Conservation (phyloP, 2,329 filamentous ascomycete genomes). For the Zasmidium cellare region DNA sequence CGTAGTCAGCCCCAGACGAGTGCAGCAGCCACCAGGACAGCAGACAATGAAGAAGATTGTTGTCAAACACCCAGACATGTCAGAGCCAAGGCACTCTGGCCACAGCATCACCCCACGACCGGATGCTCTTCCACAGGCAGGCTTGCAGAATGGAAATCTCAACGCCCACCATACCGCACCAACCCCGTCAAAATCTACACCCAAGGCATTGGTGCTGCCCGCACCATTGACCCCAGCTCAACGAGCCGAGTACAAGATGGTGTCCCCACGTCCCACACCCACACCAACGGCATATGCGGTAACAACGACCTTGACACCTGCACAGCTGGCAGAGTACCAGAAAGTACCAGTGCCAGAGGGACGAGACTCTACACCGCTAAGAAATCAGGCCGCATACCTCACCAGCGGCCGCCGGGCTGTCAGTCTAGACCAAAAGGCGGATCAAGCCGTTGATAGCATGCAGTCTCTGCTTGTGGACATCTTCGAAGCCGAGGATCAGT, state of each 20-base stretch:
- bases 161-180: conserved; percentile 11
- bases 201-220: conserved; percentile 26
- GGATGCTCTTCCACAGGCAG: background rate
- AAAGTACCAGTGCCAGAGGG: conserved; percentile 20
- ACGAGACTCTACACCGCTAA: conserved; percentile 15
- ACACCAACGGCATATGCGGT: conserved; percentile 23
- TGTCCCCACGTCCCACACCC: conserved; percentile 8
- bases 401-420: conserved; percentile 19
- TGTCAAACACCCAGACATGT: too few species aligned
- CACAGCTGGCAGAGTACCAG: conserved; percentile 35
- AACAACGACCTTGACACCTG: conserved; percentile 28
- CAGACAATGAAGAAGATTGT: background rate
- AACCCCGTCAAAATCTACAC: conserved; percentile 4
- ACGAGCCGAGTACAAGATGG: conserved; percentile 32
- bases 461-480: conserved; percentile 69
- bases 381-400: conserved; percentile 19
- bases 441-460: conserved; percentile 70
- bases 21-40: background rate
- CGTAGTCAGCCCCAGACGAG: background rate
- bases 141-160: conserved; percentile 2
- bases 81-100: too few species aligned
- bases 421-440: conserved; percentile 69
- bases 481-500: conserved; percentile 74
- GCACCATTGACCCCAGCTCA: conserved; percentile 30
- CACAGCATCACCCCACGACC: background rate